Evolutionary conservation across 148 eudicot species (phyloP).

Genomic region (Fagopyrum homotropicum): DNA sequence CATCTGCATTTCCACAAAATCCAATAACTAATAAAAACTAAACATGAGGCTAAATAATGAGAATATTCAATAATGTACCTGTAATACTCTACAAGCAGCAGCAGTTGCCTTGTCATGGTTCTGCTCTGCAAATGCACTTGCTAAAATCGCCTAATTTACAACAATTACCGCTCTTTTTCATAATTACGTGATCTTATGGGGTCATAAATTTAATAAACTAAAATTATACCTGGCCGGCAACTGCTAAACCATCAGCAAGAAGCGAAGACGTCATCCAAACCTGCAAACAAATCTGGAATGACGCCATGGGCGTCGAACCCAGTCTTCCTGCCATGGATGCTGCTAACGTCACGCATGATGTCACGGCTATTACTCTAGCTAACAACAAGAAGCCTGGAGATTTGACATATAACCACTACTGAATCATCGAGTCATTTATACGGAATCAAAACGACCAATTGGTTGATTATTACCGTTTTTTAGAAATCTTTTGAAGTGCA

Average conservation of each 20-base stretch:
- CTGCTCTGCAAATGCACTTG: constrained; percentile 95
- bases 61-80: constrained; percentile 30
- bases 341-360: constrained; percentile 83
- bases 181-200: too few relatives aligned
- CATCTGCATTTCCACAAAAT: constrained; percentile 47
- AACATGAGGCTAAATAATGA: too few relatives aligned
- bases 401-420: not conserved
- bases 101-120: constrained; percentile 68
- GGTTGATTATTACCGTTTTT: constrained; percentile 48
- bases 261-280: constrained; percentile 96
- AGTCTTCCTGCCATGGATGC: constrained; percentile 90
- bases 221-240: constrained; percentile 75
- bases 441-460: not conserved
- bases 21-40: too few relatives aligned
- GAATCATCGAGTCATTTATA: not conserved
- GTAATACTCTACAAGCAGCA: constrained; percentile 76
- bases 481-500: constrained; percentile 74
- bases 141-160: constrained; percentile 70
- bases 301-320: constrained; percentile 91
- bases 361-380: constrained; percentile 76
- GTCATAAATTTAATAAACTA: too few relatives aligned
- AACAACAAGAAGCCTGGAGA: constrained; percentile 56
- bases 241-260: constrained; percentile 95
- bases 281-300: constrained; percentile 90
- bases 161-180: not conserved